Evolutionary conservation across 208 protist species (phyloP), one percentile per base, ranked within the genome.

Genomic region (Leptomonas seymouri): DNA sequence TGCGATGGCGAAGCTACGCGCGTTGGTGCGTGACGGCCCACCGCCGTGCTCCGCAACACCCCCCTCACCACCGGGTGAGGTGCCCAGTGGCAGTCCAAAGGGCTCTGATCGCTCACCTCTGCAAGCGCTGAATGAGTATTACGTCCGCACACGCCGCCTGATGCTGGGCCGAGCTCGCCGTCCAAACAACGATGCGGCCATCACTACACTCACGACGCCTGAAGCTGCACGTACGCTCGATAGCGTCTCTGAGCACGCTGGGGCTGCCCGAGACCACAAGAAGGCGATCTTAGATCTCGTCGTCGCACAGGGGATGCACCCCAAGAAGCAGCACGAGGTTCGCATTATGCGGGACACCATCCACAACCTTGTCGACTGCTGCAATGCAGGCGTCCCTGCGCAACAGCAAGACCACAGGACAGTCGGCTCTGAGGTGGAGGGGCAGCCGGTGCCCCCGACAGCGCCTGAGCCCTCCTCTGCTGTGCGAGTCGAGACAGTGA

Each of bases 321-420:
- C 56, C 1, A 97, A 97, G 62, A 97, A 97, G 74, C 81, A 91
- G 67, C 93, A 97, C 62, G 93, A 97, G 68, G 93, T 97, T 48
- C 55, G 49, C 15, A 84, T 94, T 20, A 94, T 97, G 93, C 74
- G 78, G 0, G 77, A 84, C 11, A 87, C 82, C 0, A 68, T 93
- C 14, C 49, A 67, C 12, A 85, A 94, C 60, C 62, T 95, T 9
- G 78, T 94, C 20, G 27, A 68, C 5, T 86, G 78, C 66, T 88
- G 86, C 54, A 81, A 85, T 50, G 64, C 57, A 11, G 42, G 31
- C 5, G 2, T 55, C 2, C 27, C 2, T 3, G 18, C 16, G 15
- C 48, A 53, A 23, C n/a, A n/a, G 56, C 14, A 9, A 2, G 14
- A 12, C n/a, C 9, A 16, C n/a, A 7, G 7, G 1, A 28, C 55